These are phyloP conservation scores for Pseudogymnoascus sp. DNA, from an alignment of 2,329 filamentous ascomycete genomes.

Conservation along the genomic window DNA sequence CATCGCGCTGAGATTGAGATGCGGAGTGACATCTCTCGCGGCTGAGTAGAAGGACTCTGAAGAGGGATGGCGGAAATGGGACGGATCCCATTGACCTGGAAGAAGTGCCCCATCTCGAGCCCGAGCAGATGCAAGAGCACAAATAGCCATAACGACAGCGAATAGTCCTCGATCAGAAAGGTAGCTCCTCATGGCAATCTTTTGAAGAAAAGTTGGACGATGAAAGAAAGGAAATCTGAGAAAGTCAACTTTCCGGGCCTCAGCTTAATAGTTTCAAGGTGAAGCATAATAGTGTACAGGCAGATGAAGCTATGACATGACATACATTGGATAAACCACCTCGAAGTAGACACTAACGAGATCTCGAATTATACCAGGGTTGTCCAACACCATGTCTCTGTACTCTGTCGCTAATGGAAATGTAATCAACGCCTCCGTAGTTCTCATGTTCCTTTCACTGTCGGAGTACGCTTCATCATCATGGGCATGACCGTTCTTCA, in stretches of 20 bases:
- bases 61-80: constrained; percentile 26
- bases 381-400: constrained; percentile 18
- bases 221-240: constrained; percentile 41
- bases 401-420: constrained; percentile 9
- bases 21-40: constrained; percentile 32
- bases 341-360: constrained; percentile 43
- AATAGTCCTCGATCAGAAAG: constrained; percentile 34
- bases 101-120: constrained; percentile 41
- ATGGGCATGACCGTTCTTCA: background rate
- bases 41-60: constrained; percentile 38
- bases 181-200: constrained; percentile 36
- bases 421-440: background rate
- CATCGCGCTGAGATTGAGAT: constrained; percentile 28
- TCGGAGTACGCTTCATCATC: background rate
- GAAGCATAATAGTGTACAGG: background rate
- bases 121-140: constrained; percentile 39
- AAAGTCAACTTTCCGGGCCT: background rate
- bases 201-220: constrained; percentile 33
- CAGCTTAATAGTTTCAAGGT: background rate
- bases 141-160: constrained; percentile 42
- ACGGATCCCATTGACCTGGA: constrained; percentile 27
- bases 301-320: constrained; percentile 7
- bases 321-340: constrained; percentile 42
- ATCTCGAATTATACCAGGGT: constrained; percentile 31
- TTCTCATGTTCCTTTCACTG: background rate